phyloP scores from a whole-genome alignment of 1,284 basidiomycete species.

The Rhodotorula sp. region DNA sequence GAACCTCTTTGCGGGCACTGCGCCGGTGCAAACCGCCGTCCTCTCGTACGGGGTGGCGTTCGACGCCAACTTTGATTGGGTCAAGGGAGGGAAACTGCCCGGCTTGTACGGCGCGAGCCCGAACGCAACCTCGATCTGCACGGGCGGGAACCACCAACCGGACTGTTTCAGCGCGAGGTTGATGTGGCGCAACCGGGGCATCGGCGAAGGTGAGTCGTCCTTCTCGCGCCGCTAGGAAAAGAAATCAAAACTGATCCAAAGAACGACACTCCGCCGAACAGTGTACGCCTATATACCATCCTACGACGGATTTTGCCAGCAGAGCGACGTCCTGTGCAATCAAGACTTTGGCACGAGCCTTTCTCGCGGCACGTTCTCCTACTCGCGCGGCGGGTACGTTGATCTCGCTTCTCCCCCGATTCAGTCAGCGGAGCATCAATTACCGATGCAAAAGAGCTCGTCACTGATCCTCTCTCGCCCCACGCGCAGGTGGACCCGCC shows the following conservation, averaged over 20 bases:
- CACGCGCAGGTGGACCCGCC: constrained; percentile 24
- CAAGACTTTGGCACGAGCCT: constrained; percentile 27
- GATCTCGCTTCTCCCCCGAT: too few relatives aligned
- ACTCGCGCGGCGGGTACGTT: constrained; percentile 9
- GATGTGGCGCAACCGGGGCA: constrained; percentile 27
- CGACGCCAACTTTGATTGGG: constrained; percentile 26
- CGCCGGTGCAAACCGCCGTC: constrained; percentile 21
- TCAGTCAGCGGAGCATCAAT: too few relatives aligned
- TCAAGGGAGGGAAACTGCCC: constrained; percentile 40
- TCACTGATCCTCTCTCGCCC: background rate
- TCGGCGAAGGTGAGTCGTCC: constrained; percentile 23
- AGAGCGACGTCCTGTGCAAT: constrained; percentile 28
- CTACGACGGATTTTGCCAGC: constrained; percentile 11
- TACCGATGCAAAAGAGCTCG: too few relatives aligned
- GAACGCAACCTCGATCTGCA: constrained; percentile 4
- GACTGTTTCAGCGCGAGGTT: constrained; percentile 25
- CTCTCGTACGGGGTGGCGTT: constrained; percentile 32
- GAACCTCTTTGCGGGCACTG: background rate
- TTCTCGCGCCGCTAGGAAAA: too few relatives aligned
- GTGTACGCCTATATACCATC: constrained; percentile 32
- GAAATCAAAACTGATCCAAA: background rate
- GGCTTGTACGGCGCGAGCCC: constrained; percentile 24
- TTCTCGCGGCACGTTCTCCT: constrained; percentile 19
- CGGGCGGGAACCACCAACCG: constrained; percentile 18
- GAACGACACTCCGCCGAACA: background rate